phyloP scores from a whole-genome alignment of 73 alveolate species.

The Paraurostyla sp. region DNA sequence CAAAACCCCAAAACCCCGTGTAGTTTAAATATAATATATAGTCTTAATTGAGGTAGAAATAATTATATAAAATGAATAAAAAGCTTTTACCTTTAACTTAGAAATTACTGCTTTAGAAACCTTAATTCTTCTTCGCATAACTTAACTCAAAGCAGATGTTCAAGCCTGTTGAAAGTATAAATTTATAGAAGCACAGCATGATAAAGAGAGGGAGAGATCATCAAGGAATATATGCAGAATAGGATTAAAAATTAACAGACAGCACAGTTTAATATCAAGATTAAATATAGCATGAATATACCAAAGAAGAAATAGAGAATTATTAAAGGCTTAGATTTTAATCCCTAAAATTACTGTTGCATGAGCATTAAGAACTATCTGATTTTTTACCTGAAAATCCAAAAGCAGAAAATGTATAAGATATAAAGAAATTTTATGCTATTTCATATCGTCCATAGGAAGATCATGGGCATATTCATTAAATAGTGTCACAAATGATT shows the following conservation, averaged over 20 bases:
- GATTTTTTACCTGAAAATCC: not conserved
- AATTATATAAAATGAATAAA: not conserved
- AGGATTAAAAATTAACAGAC: no score
- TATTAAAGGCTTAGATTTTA: no score
- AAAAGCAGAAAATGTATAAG: not conserved
- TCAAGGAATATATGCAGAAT: no score
- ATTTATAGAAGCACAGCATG: no score
- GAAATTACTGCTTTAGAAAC: not conserved
- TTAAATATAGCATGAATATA: no score
- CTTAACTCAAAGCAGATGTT: not conserved
- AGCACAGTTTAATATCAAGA: no score
- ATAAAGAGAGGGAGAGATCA: no score
- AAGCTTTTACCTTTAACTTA: not conserved
- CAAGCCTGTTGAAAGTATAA: not conserved
- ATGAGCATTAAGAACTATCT: not conserved
- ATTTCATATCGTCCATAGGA: not conserved
- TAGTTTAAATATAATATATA: not conserved
- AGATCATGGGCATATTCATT: not conserved
- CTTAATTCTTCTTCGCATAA: not conserved
- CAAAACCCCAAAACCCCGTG: slow-evolving; percentile 30
- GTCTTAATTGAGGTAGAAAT: not conserved
- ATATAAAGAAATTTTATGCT: not conserved
- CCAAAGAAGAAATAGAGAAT: no score
- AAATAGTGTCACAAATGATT: not conserved
- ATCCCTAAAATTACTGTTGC: no score